Conservation (phyloP, 805 yeast genomes). For the Jamesozyma rosinii region DNA sequence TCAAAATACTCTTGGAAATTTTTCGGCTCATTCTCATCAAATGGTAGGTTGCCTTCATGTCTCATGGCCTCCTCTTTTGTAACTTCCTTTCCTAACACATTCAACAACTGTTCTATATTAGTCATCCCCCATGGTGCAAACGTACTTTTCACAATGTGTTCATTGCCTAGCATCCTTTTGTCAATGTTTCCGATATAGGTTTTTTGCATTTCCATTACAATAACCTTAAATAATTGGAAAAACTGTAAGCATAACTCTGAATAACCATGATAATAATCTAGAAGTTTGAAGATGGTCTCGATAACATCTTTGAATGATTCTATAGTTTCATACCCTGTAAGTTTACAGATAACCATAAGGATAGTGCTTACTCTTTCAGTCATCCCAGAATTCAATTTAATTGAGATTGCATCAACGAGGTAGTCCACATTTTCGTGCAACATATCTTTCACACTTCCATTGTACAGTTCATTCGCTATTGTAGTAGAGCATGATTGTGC, state of each 20-base stretch:
- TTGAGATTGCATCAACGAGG: slow-evolving; percentile 67
- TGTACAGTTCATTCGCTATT: slow-evolving; percentile 43
- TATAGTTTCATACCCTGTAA: slow-evolving; percentile 61
- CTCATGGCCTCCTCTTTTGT: slow-evolving; percentile 11
- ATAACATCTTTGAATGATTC: slow-evolving; percentile 65
- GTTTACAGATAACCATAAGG: slow-evolving; percentile 54
- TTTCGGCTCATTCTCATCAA: slow-evolving; percentile 29
- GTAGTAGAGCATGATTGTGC: slow-evolving; percentile 46
- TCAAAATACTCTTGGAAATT: slow-evolving; percentile 31
- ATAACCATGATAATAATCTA: slow-evolving; percentile 84
- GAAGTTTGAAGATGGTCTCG: slow-evolving; percentile 60
- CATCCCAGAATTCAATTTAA: slow-evolving; percentile 56
- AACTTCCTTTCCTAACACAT: slow-evolving; percentile 33
- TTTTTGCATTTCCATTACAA: slow-evolving; percentile 41
- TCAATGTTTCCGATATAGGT: slow-evolving; percentile 29
- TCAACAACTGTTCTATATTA: slow-evolving; percentile 36
- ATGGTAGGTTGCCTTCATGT: slow-evolving; percentile 2
- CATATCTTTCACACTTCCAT: slow-evolving; percentile 47
- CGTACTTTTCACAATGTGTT: slow-evolving; percentile 17
- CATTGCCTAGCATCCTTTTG: slow-evolving; percentile 11
- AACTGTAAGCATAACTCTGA: slow-evolving; percentile 61
- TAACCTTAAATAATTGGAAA: slow-evolving; percentile 57
- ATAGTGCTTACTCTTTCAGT: slow-evolving; percentile 69
- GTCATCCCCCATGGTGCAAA: slow-evolving; percentile 56
- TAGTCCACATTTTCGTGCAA: slow-evolving; percentile 69